Conservation (phyloP, 495 filamentous ascomycete genomes). For the Tuber borchii region DNA sequence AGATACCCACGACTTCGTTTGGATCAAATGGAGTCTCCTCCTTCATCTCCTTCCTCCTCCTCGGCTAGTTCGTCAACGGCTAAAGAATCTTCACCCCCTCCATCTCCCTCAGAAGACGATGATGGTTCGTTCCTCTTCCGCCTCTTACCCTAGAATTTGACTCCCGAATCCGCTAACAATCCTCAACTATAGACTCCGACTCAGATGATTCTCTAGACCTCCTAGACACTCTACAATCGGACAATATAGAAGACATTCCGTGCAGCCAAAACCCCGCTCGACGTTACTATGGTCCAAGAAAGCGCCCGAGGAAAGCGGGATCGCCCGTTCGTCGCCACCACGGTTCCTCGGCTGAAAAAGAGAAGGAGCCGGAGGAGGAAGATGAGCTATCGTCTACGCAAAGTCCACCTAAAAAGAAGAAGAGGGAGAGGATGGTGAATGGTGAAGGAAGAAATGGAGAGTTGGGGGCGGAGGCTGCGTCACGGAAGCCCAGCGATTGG, state of each 20-base stretch:
- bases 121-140: background rate
- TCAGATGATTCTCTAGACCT: background rate
- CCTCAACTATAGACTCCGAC: background rate
- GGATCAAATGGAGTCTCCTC: background rate
- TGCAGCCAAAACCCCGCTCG: background rate
- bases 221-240: background rate
- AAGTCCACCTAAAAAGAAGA: background rate
- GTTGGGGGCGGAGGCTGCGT: background rate
- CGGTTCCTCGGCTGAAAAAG: background rate
- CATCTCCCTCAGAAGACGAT: background rate
- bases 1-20: background rate
- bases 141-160: background rate
- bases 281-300: background rate
- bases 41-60: background rate
- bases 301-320: background rate
- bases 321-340: background rate
- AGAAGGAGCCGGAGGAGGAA: background rate
- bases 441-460: background rate
- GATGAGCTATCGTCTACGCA: background rate
- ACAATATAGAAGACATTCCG: background rate
- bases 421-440: background rate
- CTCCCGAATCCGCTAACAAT: background rate
- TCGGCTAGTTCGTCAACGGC: background rate
- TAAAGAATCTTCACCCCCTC: background rate
- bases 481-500: background rate